phyloP scores from a whole-genome alignment of 1,284 basidiomycete species.

The Anthracocystis panici-leucophaei region DNA sequence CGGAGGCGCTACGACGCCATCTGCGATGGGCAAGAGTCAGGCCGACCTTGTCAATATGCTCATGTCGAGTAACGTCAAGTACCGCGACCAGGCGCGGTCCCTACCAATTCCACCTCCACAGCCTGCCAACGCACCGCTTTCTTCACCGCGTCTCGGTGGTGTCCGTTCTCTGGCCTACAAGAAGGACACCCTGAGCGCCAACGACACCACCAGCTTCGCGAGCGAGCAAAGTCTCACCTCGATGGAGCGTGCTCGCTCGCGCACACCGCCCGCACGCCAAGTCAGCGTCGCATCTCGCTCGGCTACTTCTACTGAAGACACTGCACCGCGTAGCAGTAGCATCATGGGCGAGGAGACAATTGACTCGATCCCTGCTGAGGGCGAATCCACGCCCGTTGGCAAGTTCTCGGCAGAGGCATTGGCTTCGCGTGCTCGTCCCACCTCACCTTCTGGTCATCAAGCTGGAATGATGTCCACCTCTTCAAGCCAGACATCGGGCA shows the following conservation, averaged over 20 bases:
- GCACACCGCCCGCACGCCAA: slow-evolving; percentile 29
- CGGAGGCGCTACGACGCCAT: background rate
- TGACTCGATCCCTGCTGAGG: slow-evolving; percentile 14
- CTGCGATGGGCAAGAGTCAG: slow-evolving; percentile 12
- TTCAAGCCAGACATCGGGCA: slow-evolving; percentile 34
- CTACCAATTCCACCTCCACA: slow-evolving; percentile 30
- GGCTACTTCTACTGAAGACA: slow-evolving; percentile 6
- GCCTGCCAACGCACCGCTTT: slow-evolving; percentile 11
- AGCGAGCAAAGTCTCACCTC: slow-evolving; percentile 21
- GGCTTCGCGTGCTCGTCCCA: background rate
- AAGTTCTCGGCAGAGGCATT: slow-evolving; percentile 15
- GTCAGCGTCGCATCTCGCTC: slow-evolving; percentile 13
- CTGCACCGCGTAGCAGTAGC: slow-evolving; percentile 25
- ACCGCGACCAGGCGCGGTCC: slow-evolving; percentile 32
- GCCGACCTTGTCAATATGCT: slow-evolving; percentile 32
- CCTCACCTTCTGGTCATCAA: slow-evolving; percentile 12
- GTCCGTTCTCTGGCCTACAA: slow-evolving; percentile 35
- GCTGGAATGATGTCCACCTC: slow-evolving; percentile 25
- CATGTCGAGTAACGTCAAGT: slow-evolving; percentile 35
- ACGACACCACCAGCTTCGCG: slow-evolving; percentile 15
- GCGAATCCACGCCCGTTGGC: slow-evolving; percentile 30
- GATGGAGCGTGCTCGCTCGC: slow-evolving; percentile 22
- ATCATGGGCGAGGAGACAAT: slow-evolving; percentile 12
- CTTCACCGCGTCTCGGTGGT: slow-evolving; percentile 34
- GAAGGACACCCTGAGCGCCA: slow-evolving; percentile 28